phyloP scores from a whole-genome alignment of 352 stramenopile species.

The Globisporangium megalacanthum region DNA sequence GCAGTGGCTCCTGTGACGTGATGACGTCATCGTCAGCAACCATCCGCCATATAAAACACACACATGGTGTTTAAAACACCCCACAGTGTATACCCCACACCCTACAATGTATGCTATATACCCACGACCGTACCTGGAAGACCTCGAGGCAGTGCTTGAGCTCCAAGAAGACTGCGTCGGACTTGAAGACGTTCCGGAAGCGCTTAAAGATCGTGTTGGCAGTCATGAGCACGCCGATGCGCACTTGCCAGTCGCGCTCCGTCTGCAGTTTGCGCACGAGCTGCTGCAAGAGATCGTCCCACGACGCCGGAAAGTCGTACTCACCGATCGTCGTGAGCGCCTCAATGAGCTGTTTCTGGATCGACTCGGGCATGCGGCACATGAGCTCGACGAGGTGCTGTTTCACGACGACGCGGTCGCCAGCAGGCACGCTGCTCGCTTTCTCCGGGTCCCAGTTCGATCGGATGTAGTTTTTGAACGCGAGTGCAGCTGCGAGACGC shows the following conservation, averaged over 20 bases:
- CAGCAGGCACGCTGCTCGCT: constrained; percentile 53
- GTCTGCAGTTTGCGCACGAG: constrained; percentile 92
- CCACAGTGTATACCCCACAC: background rate
- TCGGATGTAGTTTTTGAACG: constrained; percentile 99
- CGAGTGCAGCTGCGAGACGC: constrained; percentile 63
- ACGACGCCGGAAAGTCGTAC: constrained; percentile 97
- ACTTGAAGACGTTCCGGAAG: constrained; percentile 95
- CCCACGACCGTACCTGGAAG: constrained; percentile 70
- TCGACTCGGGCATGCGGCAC: constrained; percentile 90
- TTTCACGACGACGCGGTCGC: constrained; percentile 95
- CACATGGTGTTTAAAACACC: too few relatives aligned
- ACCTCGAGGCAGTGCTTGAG: constrained; percentile 94
- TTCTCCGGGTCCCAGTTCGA: constrained; percentile 94
- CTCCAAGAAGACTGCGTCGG: constrained; percentile 92
- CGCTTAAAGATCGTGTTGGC: constrained; percentile 99
- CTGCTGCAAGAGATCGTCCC: constrained; percentile 92
- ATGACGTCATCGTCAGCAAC: constrained; percentile 6
- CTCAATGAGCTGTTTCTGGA: constrained; percentile 96
- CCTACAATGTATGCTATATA: constrained; percentile 5
- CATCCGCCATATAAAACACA: background rate
- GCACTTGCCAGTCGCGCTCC: constrained; percentile 87
- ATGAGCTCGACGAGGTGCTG: constrained; percentile 98
- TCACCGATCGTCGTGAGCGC: constrained; percentile 95
- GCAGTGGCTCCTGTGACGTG: constrained; percentile 42
- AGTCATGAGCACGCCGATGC: constrained; percentile 96